Evolutionary conservation across 2,329 filamentous ascomycete genomes (phyloP).

Genomic region (Cercospora nicotianae): DNA sequence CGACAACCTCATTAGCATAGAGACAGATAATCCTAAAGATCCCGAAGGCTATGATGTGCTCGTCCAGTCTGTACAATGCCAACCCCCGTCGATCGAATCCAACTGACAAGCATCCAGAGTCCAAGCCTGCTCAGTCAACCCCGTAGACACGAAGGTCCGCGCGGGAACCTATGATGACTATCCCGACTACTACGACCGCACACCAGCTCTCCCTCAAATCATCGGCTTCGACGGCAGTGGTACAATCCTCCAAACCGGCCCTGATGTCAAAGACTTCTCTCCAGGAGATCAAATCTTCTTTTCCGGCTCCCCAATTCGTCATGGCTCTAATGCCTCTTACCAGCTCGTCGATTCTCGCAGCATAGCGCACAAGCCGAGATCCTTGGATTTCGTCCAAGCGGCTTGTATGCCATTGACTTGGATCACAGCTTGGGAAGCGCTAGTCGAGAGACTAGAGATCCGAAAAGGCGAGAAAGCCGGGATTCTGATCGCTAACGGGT

Average conservation of each 20-base stretch:
- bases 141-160: constrained; percentile 43
- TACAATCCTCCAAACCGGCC: constrained; percentile 37
- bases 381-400: constrained; percentile 43
- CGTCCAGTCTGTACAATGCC: constrained; percentile 33
- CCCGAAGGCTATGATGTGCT: constrained; percentile 41
- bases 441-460: constrained; percentile 48
- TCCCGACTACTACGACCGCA: constrained; percentile 40
- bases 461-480: constrained; percentile 34
- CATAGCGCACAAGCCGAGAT: constrained; percentile 44
- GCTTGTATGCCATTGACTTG: constrained; percentile 49
- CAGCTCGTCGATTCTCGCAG: constrained; percentile 46
- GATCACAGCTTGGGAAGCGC: constrained; percentile 47
- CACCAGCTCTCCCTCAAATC: constrained; percentile 34
- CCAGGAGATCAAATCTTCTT: constrained; percentile 50
- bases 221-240: constrained; percentile 49
- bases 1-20: constrained; percentile 32
- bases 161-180: constrained; percentile 41
- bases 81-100: not conserved
- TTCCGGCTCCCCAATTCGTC: constrained; percentile 42
- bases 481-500: constrained; percentile 50
- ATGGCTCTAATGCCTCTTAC: constrained; percentile 47
- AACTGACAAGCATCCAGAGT: constrained; percentile 30
- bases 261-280: constrained; percentile 41
- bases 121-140: constrained; percentile 44
- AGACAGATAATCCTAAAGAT: constrained; percentile 37